Conservation (phyloP, 2,329 filamentous ascomycete species). For the Claviceps pusilla region DNA sequence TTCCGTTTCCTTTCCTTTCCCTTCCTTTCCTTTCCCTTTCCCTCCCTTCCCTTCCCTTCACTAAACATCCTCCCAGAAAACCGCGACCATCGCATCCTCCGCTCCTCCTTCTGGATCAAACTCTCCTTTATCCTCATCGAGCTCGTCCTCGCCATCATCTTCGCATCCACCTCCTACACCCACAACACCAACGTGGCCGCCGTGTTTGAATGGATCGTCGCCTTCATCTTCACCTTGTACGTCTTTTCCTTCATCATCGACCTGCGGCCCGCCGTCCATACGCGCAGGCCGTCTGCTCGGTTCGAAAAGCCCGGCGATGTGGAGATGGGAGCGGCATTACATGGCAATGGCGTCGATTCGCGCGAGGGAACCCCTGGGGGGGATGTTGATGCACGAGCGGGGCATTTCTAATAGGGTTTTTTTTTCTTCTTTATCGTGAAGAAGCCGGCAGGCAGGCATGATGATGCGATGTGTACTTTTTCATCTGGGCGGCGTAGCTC, state of each 20-base stretch:
- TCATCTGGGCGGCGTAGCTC: too few relatives aligned
- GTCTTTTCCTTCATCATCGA: slow-evolving; percentile 77
- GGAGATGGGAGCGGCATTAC: not conserved
- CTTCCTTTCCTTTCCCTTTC: too few relatives aligned
- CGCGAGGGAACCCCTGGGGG: not conserved
- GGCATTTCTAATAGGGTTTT: not conserved
- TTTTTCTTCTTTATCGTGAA: too few relatives aligned
- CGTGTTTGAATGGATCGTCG: slow-evolving; percentile 63
- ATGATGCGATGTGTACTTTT: too few relatives aligned
- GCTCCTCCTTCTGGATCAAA: slow-evolving; percentile 76
- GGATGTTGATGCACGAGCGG: not conserved
- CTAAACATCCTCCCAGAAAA: slow-evolving; percentile 35
- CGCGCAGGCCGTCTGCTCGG: slow-evolving; percentile 24
- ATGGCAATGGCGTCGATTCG: not conserved
- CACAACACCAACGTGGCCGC: slow-evolving; percentile 51
- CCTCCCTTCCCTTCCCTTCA: too few relatives aligned
- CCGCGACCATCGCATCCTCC: slow-evolving; percentile 58
- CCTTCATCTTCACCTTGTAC: slow-evolving; percentile 79
- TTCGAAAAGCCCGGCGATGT: slow-evolving; percentile 16
- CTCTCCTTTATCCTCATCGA: slow-evolving; percentile 71
- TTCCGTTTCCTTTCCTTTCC: too few relatives aligned
- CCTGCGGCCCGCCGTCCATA: slow-evolving; percentile 61
- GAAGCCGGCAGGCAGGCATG: too few relatives aligned
- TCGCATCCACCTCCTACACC: slow-evolving; percentile 42
- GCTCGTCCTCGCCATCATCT: slow-evolving; percentile 55